Base-by-base conservation (phyloP, 192 early-diverging fungal species). In the Gonapodya prolifera region DNA sequence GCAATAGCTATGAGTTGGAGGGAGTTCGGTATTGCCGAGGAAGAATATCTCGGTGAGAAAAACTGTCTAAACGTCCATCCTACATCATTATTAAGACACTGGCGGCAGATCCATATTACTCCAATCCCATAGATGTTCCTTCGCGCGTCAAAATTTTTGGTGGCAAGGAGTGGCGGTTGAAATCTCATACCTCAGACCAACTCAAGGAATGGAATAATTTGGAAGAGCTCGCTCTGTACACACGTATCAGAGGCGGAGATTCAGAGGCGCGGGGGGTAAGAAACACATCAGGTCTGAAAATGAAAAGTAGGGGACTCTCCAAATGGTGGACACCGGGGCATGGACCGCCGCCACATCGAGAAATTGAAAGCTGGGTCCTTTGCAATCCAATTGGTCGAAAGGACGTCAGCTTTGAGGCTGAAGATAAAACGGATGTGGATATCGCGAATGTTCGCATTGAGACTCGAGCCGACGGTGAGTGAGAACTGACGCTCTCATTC, bases 91-190 rank as follows among this genome's bases (percentile, higher is more conserved):
- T 61, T 61, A 23, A 23, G 23, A 23, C 45, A 23, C 8, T 61
- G 8, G 45, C 23, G 45, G 8, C 45, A 16, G 86, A 89, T 30
- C 91, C 93, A 0, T 87, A 82, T 75, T 94, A 84, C 75, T 84
- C 84, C 13, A 83, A 90, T 32, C 78, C 86, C 1, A 69, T 32
- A 0, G 93, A 94, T 82, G 89, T 86, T 2, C 88, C 91, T 0
- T 71, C 70, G 0, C 79, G 78, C 16, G 77, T 83, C 1, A 86
- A 83, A 30, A 82, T 83, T 0, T 92, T 88, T 85, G 85, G 87
- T 1, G 90, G 87, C n/a, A 83, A 85, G 35, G 87, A 88, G 71
- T 91, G 89, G 35, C 81, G 81, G 61, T 35, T 91, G 17, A 75
- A 80, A 23, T 76, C 84, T 16, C 79, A 83, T 13, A 79, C 77